Evolutionary conservation across 2,329 filamentous ascomycete genomes (phyloP), one percentile per base, ranked within the genome.

Genomic region (Penicillium freii): DNA sequence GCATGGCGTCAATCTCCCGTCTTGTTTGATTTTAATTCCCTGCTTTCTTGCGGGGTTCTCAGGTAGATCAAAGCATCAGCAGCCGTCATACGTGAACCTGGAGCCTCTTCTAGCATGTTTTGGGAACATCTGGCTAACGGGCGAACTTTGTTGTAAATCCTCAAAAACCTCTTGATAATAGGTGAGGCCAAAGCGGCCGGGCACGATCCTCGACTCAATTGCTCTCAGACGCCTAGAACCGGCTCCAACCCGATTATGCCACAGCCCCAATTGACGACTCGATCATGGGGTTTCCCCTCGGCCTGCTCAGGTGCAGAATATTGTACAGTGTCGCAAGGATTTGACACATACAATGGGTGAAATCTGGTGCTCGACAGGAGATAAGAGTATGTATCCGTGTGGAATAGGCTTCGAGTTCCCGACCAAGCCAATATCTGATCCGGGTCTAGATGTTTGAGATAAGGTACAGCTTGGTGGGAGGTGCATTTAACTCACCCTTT

Each of bases 301-400:
- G 13, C 10, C 19, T 57, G 50, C 49, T 38, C 43, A 19, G 54
- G 54, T 38, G 54, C 42, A 27, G n/a, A 27, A n/a, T 54, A 54
- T 17, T 8, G 50, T n/a, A 1, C 8, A 15, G 54, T 57, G 13
- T 17, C 34, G 34, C 1, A 4, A 48, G 17, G 10, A 15, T 42
- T 17, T 17, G 40, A 47, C 10, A 7, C 33, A 19, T 42, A 45
- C 2, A 46, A 10, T 33, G 33, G 52, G 23, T 25, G 15, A 27
- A 56, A 52, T 10, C 8, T 52, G 6, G 47, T 23, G 29, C 21
- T 56, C 7, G n/a, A 33, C 15, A 52, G 54, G 33, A 10, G 33
- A 45, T 45, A 52, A 42, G 15, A 46, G 29, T 9, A 46, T 46
- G n/a, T 52, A 51, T 40, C 51, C 25, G 9, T 42, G 25, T 13